Percentiles rank a stretch among this genome's conserved stretches.
These are phyloP conservation scores for Emmonsiellopsis sp. DNA, from an alignment of 2,329 filamentous ascomycete genomes.

Conservation along the genomic window DNA sequence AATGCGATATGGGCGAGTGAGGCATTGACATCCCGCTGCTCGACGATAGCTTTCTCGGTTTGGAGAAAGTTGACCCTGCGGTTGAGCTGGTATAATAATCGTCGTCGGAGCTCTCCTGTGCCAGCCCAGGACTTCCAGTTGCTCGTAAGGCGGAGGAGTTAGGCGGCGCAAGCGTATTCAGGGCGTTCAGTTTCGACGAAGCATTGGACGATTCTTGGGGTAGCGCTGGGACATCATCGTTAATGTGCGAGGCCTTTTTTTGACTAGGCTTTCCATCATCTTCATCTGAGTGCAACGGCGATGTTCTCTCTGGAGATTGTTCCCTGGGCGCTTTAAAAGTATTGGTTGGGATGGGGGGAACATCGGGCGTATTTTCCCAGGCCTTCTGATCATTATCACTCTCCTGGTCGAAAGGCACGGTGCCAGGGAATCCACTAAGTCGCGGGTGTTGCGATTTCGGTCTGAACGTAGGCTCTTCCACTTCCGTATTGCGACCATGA, in stretches of 20 bases:
- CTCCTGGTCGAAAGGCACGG: conserved; percentile 35
- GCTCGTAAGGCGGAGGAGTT: conserved; percentile 34
- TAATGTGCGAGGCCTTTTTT: conserved; percentile 13
- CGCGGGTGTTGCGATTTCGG: conserved; percentile 67
- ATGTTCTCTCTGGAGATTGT: conserved; percentile 22
- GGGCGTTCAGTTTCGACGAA: conserved; percentile 26
- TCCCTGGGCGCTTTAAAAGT: conserved; percentile 20
- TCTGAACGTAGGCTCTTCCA: conserved; percentile 41
- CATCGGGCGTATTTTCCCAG: not conserved
- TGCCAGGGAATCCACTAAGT: conserved; percentile 54
- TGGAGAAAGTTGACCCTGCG: conserved; percentile 53
- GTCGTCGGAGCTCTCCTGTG: conserved; percentile 57
- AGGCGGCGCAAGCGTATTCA: conserved; percentile 36
- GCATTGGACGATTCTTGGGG: conserved; percentile 28
- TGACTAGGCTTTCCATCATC: conserved; percentile 1
- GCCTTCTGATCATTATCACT: conserved; percentile 19
- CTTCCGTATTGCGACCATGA: conserved; percentile 22
- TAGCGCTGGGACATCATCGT: conserved; percentile 14
- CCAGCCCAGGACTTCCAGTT: conserved; percentile 47
- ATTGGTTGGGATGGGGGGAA: conserved; percentile 11
- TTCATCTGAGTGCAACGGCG: conserved; percentile 9
- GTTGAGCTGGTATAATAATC: conserved; percentile 57
- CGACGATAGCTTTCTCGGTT: conserved; percentile 67
- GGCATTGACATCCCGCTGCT: conserved; percentile 55
- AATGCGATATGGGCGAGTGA: conserved; percentile 56